These are phyloP conservation scores for Lipomyces starkeyi DNA, from an alignment of 805 yeast species.

Conservation along the genomic window DNA sequence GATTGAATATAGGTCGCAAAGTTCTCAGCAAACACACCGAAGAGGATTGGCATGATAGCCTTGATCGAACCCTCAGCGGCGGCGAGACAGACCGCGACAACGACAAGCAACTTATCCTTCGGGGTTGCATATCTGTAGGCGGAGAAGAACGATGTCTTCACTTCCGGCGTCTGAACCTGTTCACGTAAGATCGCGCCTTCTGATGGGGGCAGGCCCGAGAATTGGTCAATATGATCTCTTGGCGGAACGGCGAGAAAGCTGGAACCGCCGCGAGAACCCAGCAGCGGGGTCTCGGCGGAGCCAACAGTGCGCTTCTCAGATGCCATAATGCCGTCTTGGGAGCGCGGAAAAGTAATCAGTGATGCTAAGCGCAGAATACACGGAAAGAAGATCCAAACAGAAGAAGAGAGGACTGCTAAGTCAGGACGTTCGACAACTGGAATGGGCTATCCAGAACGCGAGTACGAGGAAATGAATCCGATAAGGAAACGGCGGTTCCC, in stretches of 20 bases:
- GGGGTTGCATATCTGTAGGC: conserved; percentile 46
- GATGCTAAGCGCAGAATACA: too few species aligned
- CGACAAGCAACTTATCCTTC: conserved; percentile 16
- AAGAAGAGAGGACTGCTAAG: too few species aligned
- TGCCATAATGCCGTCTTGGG: too few species aligned
- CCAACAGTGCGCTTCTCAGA: conserved; percentile 15
- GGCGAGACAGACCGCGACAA: conserved; percentile 28
- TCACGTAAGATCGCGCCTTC: conserved; percentile 46
- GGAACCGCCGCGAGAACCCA: not conserved
- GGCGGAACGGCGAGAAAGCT: conserved; percentile 14
- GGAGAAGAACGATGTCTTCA: conserved; percentile 40
- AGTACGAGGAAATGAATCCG: too few species aligned
- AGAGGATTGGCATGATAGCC: conserved; percentile 49
- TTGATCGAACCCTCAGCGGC: conserved; percentile 32
- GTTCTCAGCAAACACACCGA: conserved; percentile 49
- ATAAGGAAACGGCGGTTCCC: too few species aligned
- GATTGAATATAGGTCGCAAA: conserved; percentile 45
- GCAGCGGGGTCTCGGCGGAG: conserved; percentile 23
- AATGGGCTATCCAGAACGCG: too few species aligned
- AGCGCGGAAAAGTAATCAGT: too few species aligned
- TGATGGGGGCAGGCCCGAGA: conserved; percentile 40
- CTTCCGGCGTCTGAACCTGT: conserved; percentile 43
- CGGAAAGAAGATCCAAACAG: too few species aligned
- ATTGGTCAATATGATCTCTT: conserved; percentile 29
- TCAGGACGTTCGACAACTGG: too few species aligned